Evolutionary conservation across 164 flowering plant species (phyloP).

Genomic region (Berberis vulgaris): DNA sequence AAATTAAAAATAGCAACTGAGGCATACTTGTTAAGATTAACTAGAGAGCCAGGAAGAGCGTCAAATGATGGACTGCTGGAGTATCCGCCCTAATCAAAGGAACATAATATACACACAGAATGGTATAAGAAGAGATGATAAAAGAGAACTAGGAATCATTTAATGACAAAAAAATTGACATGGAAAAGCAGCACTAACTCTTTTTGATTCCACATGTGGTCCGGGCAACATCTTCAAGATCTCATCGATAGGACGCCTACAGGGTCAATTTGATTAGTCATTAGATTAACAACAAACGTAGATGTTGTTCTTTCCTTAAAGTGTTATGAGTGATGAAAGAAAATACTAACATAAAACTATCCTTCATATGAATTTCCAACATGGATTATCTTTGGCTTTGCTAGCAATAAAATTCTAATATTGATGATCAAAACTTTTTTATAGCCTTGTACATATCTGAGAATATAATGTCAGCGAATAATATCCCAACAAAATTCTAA

Average conservation of each 20-base stretch:
- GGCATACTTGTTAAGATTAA: constrained; percentile 44
- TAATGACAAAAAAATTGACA: neutral
- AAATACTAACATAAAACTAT: no score
- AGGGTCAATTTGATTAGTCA: constrained; percentile 6
- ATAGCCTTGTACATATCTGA: no score
- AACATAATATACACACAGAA: neutral
- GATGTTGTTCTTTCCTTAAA: no score
- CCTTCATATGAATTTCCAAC: no score
- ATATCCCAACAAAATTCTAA: no score
- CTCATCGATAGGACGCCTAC: constrained; percentile 96
- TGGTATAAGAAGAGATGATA: neutral
- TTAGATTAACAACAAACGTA: no score
- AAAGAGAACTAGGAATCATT: neutral
- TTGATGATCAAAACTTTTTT: no score
- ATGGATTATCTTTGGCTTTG: no score
- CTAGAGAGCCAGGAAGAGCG: constrained; percentile 31
- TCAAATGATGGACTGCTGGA: constrained; percentile 52
- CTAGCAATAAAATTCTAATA: no score
- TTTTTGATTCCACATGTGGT: constrained; percentile 79
- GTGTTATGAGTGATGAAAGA: no score
- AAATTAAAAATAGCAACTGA: neutral
- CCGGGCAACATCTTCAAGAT: constrained; percentile 86
- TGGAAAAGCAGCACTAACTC: constrained; percentile 32
- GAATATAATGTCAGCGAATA: no score
- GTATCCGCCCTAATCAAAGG: constrained; percentile 47